Percentiles rank a stretch among this genome's conserved stretches.
Conservation (phyloP, 495 filamentous ascomycete species). For the Bathelium albidoporum region DNA sequence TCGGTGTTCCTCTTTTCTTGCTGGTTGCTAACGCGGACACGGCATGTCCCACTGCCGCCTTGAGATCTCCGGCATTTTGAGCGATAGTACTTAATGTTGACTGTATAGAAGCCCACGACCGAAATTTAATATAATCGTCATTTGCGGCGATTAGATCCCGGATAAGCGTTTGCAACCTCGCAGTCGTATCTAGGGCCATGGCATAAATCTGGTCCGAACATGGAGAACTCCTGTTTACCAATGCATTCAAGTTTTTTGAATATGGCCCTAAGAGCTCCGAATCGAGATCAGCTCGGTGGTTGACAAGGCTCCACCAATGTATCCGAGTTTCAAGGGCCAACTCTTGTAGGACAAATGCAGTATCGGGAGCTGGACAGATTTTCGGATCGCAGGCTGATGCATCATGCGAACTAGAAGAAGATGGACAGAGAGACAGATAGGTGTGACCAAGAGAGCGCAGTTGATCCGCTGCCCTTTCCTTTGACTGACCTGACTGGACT, state of each 20-base stretch:
- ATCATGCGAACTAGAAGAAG: conserved; percentile 45
- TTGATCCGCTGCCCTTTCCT: conserved; percentile 55
- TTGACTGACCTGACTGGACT: conserved; percentile 19
- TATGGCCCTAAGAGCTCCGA: conserved; percentile 65
- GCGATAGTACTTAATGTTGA: not conserved
- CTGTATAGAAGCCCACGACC: not conserved
- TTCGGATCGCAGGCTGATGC: conserved; percentile 35
- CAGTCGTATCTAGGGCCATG: conserved; percentile 13
- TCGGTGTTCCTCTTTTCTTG: not conserved
- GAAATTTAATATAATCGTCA: not conserved
- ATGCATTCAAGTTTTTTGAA: conserved; percentile 52
- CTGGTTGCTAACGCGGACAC: not conserved
- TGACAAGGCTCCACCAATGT: conserved; percentile 60
- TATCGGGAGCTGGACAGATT: conserved; percentile 47
- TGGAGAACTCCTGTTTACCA: conserved; percentile 38
- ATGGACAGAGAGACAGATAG: conserved; percentile 54
- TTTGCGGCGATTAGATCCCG: not conserved
- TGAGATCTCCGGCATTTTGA: not conserved
- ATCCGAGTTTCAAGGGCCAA: conserved; percentile 56
- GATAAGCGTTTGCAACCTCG: conserved; percentile 5
- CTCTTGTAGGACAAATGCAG: conserved; percentile 53
- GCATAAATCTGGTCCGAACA: conserved; percentile 20
- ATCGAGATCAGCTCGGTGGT: conserved; percentile 55
- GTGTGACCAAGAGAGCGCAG: conserved; percentile 60
- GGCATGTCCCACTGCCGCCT: not conserved